Evolutionary conservation across 768 basidiomycete species (phyloP), one percentile per base, ranked within the genome.

Genomic region (Saitozyma podzolica): DNA sequence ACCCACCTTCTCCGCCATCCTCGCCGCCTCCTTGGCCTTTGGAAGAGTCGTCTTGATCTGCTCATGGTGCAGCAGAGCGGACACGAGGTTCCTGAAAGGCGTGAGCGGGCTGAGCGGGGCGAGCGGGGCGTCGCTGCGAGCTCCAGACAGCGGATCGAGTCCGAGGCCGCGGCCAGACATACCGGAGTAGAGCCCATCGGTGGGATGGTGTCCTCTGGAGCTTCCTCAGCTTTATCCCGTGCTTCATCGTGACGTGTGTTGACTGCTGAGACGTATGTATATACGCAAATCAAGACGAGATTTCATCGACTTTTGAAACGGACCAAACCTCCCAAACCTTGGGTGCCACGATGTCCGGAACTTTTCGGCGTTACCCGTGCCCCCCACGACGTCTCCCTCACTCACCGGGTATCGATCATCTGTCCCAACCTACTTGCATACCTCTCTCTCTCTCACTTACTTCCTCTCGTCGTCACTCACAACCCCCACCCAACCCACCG

Each of bases 11-110:
- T 99, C 95, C 14, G 93, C 94, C 56, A 97, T 82, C 68, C 92
- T 84, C 13, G 91, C 91, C 6, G 93, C 82, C 71, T 96, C 93
- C 77, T 89, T 88, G 2, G 96, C 96, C 80, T 97, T 98, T 40
- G 95, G 89, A 14, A 97, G 81, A 0, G 96, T 99, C 7, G 96
- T 98, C 79, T 90, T 89, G 76, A 99, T 92, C 76, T 91, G 90
- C 74, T 96, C 92, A 80, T 98, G 92, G 75, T 97, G 87, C 60
- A 99, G 85, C 41, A 98, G 84, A 6, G 92, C 93, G 29, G 92
- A 90, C 65, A 99, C 94, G 56, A 99, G 82, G 80, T 97, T 97
- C 64, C 93, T 95, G 61, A 52, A 40, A 42, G 51, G 43, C 16
- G 17, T 29, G 8, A 41, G 40, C 48, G 17, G 19, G 16, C n/a